These are phyloP conservation scores for Porcisia hertigi DNA, from an alignment of 208 protist species.

Conservation along the genomic window DNA sequence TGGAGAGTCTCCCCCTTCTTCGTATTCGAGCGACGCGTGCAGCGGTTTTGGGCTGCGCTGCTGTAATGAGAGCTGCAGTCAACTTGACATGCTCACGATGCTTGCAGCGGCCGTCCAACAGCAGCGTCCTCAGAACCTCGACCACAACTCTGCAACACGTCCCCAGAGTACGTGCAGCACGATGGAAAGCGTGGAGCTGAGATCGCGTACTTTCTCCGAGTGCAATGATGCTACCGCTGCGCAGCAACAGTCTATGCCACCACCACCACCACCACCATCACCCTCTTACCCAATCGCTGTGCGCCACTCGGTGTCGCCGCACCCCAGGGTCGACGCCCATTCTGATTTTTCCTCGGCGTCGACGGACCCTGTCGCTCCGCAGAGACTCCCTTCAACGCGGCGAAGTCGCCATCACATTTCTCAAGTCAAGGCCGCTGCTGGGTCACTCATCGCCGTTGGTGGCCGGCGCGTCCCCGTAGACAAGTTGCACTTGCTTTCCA, in stretches of 20 bases:
- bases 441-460: constrained; percentile 67
- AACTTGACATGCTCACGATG: constrained; percentile 26
- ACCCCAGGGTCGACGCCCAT: not conserved
- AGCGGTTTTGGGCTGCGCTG: constrained; percentile 5
- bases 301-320: not conserved
- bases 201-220: constrained; percentile 13
- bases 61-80: constrained; percentile 5
- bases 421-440: constrained; percentile 40
- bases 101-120: constrained; percentile 29
- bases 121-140: constrained; percentile 6
- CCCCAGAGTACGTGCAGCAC: constrained; percentile 15
- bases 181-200: constrained; percentile 3
- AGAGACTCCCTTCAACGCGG: constrained; percentile 11
- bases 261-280: no score
- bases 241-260: not conserved
- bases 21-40: not conserved
- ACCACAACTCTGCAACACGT: not conserved
- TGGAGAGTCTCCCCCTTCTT: not conserved
- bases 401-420: constrained; percentile 34
- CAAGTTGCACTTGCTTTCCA: constrained; percentile 67
- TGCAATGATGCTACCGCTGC: not conserved
- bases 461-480: constrained; percentile 79
- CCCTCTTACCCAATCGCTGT: constrained; percentile 15
- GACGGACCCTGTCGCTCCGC: not conserved
- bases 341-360: not conserved